A percentile compares a stretch with the other conserved stretches of the same genome.
phyloP scores from a whole-genome alignment of 306 rosid genomes.

The Vigna radiata region DNA sequence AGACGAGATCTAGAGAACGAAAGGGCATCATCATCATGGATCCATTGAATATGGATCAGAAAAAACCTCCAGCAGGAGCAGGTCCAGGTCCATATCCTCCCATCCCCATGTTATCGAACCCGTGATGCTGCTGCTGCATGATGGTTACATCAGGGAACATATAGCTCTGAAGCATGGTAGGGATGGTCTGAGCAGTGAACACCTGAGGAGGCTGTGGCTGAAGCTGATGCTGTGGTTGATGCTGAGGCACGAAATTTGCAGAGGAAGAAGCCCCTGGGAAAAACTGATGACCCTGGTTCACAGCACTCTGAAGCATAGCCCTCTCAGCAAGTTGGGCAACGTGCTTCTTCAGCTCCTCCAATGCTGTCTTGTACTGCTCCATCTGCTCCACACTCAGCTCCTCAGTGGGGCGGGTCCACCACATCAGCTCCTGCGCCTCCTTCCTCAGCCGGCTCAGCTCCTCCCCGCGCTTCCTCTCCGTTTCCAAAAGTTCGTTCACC shows the following conservation, averaged over 20 bases:
- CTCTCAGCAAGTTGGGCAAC: background rate
- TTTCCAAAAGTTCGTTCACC: background rate
- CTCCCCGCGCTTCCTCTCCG: background rate
- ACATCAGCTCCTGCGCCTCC: background rate
- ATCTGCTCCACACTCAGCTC: background rate
- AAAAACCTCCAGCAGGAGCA: background rate
- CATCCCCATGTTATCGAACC: slow-evolving; percentile 16
- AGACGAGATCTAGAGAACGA: background rate
- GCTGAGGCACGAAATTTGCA: background rate
- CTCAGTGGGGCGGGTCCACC: slow-evolving; percentile 35
- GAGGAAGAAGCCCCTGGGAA: background rate
- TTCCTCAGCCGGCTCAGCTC: background rate
- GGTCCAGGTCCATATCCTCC: slow-evolving; percentile 12
- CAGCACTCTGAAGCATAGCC: background rate
- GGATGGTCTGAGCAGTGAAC: background rate
- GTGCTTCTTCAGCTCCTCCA: slow-evolving; percentile 11
- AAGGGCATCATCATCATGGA: slow-evolving; percentile 32
- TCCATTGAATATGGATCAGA: slow-evolving; percentile 29
- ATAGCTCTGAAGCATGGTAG: slow-evolving; percentile 3
- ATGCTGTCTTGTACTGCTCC: background rate
- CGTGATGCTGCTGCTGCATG: background rate
- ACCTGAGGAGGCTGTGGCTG: background rate
- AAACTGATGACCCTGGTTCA: background rate
- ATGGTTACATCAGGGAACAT: slow-evolving; percentile 32
- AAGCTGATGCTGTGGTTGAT: background rate